A percentile compares a stretch with the other conserved stretches of the same genome.
phyloP scores from a whole-genome alignment of 495 filamentous ascomycete genomes.

The Opeltia flavorubescens region DNA sequence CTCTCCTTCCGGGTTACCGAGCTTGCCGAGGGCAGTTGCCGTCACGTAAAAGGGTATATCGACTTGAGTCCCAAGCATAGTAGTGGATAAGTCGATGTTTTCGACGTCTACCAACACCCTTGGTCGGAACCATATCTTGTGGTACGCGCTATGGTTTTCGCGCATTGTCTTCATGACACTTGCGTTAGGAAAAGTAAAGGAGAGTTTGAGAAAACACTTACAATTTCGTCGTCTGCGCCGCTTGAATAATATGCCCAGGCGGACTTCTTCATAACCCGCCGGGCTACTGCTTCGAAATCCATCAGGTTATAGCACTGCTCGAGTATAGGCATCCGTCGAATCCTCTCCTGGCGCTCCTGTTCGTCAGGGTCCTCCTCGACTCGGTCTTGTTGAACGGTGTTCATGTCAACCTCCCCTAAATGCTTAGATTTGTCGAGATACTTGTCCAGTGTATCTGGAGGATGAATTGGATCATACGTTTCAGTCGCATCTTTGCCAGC shows the following conservation, averaged over 20 bases:
- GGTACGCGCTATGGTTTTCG: slow-evolving; percentile 91
- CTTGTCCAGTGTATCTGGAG: slow-evolving; percentile 62
- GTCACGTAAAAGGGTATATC: slow-evolving; percentile 85
- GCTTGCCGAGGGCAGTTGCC: slow-evolving; percentile 81
- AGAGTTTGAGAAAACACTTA: slow-evolving; percentile 27
- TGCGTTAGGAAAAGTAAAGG: not conserved
- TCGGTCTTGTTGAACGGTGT: slow-evolving; percentile 59
- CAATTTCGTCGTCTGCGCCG: slow-evolving; percentile 94
- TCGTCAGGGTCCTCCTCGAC: slow-evolving; percentile 65
- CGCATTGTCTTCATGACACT: slow-evolving; percentile 64
- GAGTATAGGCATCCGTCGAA: slow-evolving; percentile 64
- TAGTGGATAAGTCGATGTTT: slow-evolving; percentile 70
- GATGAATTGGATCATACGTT: slow-evolving; percentile 87
- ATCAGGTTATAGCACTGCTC: slow-evolving; percentile 88
- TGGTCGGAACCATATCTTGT: slow-evolving; percentile 96
- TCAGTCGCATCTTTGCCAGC: slow-evolving; percentile 74
- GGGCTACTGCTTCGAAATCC: slow-evolving; percentile 89
- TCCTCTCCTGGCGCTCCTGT: slow-evolving; percentile 55
- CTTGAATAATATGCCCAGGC: slow-evolving; percentile 97
- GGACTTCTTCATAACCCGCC: slow-evolving; percentile 78
- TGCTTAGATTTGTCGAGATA: slow-evolving; percentile 80
- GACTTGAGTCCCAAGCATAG: slow-evolving; percentile 77
- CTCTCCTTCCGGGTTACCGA: slow-evolving; percentile 80
- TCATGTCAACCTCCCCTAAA: slow-evolving; percentile 82
- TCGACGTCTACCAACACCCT: slow-evolving; percentile 75